Conservation (phyloP, 192 early-diverging fungal species). For the Backusella mclennaniae region DNA sequence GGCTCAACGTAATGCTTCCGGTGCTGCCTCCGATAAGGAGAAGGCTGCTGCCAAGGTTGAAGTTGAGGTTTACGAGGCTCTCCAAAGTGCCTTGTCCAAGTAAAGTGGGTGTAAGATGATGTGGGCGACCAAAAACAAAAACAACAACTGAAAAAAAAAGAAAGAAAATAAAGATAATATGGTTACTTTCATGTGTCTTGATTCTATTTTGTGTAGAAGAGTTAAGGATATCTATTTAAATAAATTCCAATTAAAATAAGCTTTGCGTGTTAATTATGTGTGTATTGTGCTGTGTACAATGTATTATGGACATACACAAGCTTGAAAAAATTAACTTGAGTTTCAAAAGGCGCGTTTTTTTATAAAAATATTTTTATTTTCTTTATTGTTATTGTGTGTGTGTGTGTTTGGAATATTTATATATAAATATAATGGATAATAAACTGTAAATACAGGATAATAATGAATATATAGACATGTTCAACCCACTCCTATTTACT, state of each 20-base stretch:
- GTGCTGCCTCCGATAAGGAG: slow-evolving; percentile 70
- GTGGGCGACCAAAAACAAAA: slow-evolving; percentile 1
- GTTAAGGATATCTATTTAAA: background rate
- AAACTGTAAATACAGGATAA: background rate
- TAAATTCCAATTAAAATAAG: background rate
- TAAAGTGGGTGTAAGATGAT: slow-evolving; percentile 17
- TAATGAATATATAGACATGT: no score
- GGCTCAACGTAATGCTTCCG: slow-evolving; percentile 66
- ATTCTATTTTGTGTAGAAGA: slow-evolving; percentile 1
- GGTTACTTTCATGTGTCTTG: background rate
- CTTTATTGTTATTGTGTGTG: background rate
- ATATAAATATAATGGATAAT: background rate
- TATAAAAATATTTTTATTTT: no score
- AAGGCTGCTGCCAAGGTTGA: slow-evolving; percentile 84
- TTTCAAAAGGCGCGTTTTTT: background rate
- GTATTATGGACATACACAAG: no score
- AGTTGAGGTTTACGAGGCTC: slow-evolving; percentile 84
- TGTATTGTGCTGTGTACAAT: no score
- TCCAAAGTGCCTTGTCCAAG: slow-evolving; percentile 68
- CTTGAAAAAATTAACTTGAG: no score
- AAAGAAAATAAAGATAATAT: slow-evolving; percentile 2
- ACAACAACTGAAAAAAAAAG: background rate
- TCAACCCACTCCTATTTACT: background rate
- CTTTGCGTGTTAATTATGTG: background rate
- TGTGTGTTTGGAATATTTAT: background rate